These are phyloP conservation scores for Gloeopeniophorella convolvens DNA, from an alignment of 768 basidiomycete genomes.

Conservation along the genomic window DNA sequence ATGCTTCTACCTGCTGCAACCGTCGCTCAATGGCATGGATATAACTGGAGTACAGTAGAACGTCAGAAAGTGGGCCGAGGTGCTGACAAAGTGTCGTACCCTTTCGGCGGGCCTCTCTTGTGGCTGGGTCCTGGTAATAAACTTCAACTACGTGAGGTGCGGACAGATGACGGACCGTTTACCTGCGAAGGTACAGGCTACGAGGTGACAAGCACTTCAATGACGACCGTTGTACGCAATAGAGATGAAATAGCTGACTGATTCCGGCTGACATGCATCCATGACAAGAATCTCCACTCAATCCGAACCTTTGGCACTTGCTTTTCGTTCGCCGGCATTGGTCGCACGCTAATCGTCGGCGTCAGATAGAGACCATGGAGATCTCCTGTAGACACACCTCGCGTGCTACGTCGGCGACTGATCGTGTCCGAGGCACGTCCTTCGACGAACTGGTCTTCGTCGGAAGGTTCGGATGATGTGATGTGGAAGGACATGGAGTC, in stretches of 20 bases:
- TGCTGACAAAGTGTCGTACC: not conserved
- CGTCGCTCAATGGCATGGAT: conserved; percentile 38
- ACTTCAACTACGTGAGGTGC: not conserved
- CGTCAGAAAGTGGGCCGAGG: not conserved
- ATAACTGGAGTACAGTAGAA: conserved; percentile 25
- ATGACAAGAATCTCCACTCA: conserved; percentile 25
- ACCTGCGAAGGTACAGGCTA: conserved; percentile 28
- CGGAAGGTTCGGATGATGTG: conserved; percentile 24
- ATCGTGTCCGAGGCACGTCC: conserved; percentile 4
- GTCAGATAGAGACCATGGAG: not conserved
- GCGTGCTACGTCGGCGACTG: conserved; percentile 23
- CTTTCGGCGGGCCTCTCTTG: conserved; percentile 34
- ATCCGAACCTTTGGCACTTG: conserved; percentile 29
- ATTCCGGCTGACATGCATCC: conserved; percentile 27
- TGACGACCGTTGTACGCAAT: not conserved
- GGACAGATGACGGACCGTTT: not conserved
- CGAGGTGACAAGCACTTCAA: not conserved
- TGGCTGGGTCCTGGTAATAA: conserved; percentile 22
- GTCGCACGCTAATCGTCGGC: conserved; percentile 29
- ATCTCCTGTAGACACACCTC: no score
- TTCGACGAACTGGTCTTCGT: conserved; percentile 23
- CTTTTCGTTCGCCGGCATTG: conserved; percentile 34
- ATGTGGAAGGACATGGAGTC: conserved; percentile 22
- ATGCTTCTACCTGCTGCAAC: conserved; percentile 38
- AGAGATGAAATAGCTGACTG: conserved; percentile 19